Evolutionary conservation across 1,284 basidiomycete species (phyloP).

Genomic region (Athelia sp.): DNA sequence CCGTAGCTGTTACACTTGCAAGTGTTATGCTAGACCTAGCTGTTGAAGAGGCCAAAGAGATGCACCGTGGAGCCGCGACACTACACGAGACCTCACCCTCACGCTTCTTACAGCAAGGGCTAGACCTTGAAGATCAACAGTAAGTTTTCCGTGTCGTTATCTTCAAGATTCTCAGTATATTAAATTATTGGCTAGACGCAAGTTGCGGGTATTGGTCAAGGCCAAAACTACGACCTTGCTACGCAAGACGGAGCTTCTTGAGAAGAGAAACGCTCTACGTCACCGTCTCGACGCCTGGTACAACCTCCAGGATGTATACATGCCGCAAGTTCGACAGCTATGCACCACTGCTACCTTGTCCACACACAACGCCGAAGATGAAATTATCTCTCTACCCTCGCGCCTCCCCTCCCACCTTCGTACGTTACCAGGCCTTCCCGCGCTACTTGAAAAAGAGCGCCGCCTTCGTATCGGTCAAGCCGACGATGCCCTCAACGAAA

Average conservation of each 20-base stretch:
- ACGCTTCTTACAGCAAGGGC: neutral
- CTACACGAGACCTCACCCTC: neutral
- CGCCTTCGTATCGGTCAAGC: neutral
- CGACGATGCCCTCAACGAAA: slow-evolving; percentile 1
- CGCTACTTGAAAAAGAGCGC: neutral
- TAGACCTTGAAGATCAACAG: slow-evolving; percentile 3
- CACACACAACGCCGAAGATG: neutral
- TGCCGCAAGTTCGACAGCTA: neutral
- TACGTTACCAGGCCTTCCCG: neutral
- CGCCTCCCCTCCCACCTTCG: neutral
- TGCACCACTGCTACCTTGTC: neutral
- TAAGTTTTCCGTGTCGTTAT: slow-evolving; percentile 22
- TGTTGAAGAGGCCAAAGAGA: slow-evolving; percentile 19
- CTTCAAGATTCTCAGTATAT: neutral
- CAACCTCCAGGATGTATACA: neutral
- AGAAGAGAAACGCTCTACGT: neutral
- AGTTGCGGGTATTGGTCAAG: neutral
- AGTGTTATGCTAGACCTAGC: slow-evolving; percentile 11
- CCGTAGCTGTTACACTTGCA: slow-evolving; percentile 9
- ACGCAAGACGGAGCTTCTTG: neutral
- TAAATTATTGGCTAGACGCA: neutral
- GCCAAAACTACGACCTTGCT: neutral
- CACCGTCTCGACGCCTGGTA: neutral
- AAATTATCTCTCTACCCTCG: neutral
- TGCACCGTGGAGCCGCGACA: slow-evolving; percentile 19